A percentile compares a stretch with the other conserved stretches of the same genome.
phyloP scores from a whole-genome alignment of 768 basidiomycete species.

The Psilocybe cyanescens region DNA sequence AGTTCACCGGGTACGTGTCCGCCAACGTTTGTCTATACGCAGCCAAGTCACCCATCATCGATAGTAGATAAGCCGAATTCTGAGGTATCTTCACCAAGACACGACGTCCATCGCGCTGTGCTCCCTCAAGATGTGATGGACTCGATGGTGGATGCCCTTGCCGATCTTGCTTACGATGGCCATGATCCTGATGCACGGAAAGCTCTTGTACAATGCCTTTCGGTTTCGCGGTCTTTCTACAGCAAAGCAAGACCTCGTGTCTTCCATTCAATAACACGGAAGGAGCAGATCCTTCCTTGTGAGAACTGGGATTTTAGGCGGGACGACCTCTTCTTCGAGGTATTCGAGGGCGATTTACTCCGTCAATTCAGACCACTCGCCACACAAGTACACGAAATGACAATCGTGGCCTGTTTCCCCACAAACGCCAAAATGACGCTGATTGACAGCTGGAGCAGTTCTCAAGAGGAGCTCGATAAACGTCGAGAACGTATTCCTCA shows the following conservation, averaged over 20 bases:
- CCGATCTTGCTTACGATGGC: neutral
- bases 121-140: constrained; percentile 7
- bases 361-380: neutral
- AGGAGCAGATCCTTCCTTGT: constrained; percentile 1
- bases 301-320: neutral
- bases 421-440: neutral
- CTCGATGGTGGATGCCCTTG: neutral
- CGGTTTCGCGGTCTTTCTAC: constrained; percentile 4
- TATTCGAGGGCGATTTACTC: neutral
- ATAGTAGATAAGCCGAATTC: neutral
- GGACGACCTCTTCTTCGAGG: constrained; percentile 4
- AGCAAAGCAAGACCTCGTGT: neutral
- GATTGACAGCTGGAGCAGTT: neutral
- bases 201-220: constrained; percentile 1
- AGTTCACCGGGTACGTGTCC: neutral
- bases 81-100: neutral
- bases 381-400: neutral
- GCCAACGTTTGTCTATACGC: neutral
- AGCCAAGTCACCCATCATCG: neutral
- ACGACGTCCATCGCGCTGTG: neutral
- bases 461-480: neutral
- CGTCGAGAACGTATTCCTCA: neutral
- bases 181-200: neutral
- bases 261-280: neutral
- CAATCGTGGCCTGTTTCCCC: neutral